Evolutionary conservation across 345 rosid genomes (phyloP).

Genomic region (Erysimum cheiranthoides): DNA sequence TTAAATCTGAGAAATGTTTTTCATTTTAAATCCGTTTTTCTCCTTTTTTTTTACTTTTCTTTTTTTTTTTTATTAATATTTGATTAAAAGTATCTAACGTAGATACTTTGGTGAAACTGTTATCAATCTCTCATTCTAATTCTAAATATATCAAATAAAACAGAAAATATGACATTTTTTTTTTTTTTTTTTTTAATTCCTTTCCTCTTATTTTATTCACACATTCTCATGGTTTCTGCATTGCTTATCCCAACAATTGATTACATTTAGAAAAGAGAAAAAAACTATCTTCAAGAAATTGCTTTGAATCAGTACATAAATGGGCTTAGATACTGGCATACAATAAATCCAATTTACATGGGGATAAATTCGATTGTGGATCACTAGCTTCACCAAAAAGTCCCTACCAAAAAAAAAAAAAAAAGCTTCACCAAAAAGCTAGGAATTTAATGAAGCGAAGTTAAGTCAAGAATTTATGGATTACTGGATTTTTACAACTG

Average conservation of each 20-base stretch:
- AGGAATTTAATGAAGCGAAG: constrained; percentile 25
- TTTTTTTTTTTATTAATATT: no score
- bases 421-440: constrained; percentile 28
- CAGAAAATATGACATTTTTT: no score
- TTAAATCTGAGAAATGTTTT: no score
- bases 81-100: no score
- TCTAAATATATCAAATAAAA: no score
- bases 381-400: constrained; percentile 23
- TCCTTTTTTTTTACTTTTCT: no score
- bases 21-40: no score
- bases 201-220: no score
- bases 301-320: not conserved
- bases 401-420: no score
- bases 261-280: not conserved
- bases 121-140: no score
- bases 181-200: no score
- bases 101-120: no score
- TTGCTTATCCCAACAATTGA: not conserved
- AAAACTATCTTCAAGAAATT: not conserved
- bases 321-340: not conserved
- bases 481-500: constrained; percentile 32
- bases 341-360: not conserved
- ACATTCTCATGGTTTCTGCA: constrained; percentile 1
- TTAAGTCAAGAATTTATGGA: constrained; percentile 16
- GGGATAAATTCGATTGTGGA: not conserved